Evolutionary conservation across 2,329 filamentous ascomycete genomes (phyloP).

Genomic region (Metarhizium sp.): DNA sequence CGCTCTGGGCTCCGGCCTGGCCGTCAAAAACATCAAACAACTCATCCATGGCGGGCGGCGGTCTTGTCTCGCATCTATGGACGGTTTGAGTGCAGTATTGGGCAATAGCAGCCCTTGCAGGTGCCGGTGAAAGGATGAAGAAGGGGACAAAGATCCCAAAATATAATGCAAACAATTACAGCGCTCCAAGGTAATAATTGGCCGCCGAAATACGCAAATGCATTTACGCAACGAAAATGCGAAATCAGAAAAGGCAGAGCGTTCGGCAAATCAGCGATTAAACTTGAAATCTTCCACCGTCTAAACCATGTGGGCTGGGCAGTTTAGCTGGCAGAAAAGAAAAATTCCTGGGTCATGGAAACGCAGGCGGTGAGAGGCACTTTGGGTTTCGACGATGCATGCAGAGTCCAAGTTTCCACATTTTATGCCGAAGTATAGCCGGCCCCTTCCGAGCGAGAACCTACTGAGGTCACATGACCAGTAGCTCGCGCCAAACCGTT

Average conservation of each 20-base stretch:
- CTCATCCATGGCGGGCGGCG: constrained; percentile 52
- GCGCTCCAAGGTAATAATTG: not conserved
- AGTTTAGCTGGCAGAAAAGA: constrained; percentile 17
- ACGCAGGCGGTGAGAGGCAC: constrained; percentile 15
- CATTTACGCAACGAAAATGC: constrained; percentile 10
- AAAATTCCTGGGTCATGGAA: constrained; percentile 5
- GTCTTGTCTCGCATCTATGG: not conserved
- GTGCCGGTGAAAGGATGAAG: not conserved
- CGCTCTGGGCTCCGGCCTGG: constrained; percentile 30
- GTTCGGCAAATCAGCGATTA: constrained; percentile 4
- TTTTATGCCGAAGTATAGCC: constrained; percentile 1
- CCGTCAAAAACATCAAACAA: constrained; percentile 78
- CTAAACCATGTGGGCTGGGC: constrained; percentile 13
- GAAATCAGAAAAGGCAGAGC: not conserved
- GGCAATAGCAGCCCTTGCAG: not conserved
- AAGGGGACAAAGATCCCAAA: not conserved
- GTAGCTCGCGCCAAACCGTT: constrained; percentile 12
- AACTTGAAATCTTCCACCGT: constrained; percentile 1
- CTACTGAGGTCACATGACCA: not conserved
- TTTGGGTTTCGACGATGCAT: not conserved
- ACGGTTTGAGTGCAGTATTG: not conserved
- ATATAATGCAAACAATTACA: not conserved
- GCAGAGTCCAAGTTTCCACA: not conserved
- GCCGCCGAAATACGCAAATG: constrained; percentile 2
- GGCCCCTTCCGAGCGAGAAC: not conserved